Conservation (phyloP, 768 basidiomycete genomes). For the Lentinula guzmanii region DNA sequence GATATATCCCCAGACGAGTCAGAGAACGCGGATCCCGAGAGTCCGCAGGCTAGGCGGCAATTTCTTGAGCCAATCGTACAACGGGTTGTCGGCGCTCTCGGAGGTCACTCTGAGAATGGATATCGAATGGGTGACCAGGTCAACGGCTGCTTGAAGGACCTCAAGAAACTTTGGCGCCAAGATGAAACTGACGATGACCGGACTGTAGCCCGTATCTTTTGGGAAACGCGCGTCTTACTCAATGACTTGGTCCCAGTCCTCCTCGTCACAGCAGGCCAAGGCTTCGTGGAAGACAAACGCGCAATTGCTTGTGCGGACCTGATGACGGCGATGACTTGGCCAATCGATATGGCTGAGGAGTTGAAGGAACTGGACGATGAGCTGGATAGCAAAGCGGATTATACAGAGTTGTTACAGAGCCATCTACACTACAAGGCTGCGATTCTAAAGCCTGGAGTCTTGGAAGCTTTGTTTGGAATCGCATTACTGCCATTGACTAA, state of each 20-base stretch:
- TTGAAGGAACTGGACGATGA: slow-evolving; percentile 88
- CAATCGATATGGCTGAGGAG: slow-evolving; percentile 92
- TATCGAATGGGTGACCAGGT: slow-evolving; percentile 81
- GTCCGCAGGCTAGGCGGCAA: slow-evolving; percentile 35
- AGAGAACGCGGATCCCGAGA: slow-evolving; percentile 16
- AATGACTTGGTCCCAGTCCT: slow-evolving; percentile 89
- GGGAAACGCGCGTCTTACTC: slow-evolving; percentile 77
- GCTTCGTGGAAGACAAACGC: slow-evolving; percentile 73
- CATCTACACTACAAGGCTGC: slow-evolving; percentile 90
- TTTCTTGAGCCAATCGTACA: slow-evolving; percentile 64
- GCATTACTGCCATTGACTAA: slow-evolving; percentile 77
- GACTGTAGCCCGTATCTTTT: slow-evolving; percentile 90
- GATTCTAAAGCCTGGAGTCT: slow-evolving; percentile 58
- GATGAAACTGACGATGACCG: slow-evolving; percentile 97
- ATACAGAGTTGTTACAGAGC: slow-evolving; percentile 73
- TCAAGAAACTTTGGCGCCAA: slow-evolving; percentile 93
- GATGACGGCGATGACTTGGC: slow-evolving; percentile 98
- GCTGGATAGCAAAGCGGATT: slow-evolving; percentile 77
- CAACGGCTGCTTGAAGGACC: slow-evolving; percentile 82
- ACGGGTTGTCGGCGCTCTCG: slow-evolving; percentile 75
- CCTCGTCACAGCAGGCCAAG: slow-evolving; percentile 72
- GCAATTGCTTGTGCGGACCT: slow-evolving; percentile 83
- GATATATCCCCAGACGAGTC: slow-evolving; percentile 29
- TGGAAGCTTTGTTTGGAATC: slow-evolving; percentile 70
- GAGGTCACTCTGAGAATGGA: slow-evolving; percentile 58